Evolutionary conservation across 192 early-diverging fungal genomes (phyloP).

Genomic region (Coemansia sp.): DNA sequence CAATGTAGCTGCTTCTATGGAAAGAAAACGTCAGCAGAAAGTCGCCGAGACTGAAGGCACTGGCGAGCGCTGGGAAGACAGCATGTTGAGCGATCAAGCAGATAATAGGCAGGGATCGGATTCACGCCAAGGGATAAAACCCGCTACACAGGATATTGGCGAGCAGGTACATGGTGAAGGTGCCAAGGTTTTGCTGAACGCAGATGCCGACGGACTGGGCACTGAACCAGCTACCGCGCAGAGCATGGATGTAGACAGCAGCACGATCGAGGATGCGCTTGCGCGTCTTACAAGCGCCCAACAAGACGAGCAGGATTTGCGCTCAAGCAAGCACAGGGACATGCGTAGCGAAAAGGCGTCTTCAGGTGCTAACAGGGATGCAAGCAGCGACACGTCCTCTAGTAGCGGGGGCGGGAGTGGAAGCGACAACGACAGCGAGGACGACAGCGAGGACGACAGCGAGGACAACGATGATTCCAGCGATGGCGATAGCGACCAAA

Average conservation of each 20-base stretch:
- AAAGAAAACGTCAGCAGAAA: slow-evolving; percentile 23
- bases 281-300: slow-evolving; percentile 28
- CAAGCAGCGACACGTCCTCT: background rate
- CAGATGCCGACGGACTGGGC: slow-evolving; percentile 14
- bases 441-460: no score
- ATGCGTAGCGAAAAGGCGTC: no score
- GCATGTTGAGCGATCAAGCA: no score
- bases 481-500: background rate
- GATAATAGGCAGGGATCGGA: no score
- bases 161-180: background rate
- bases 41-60: slow-evolving; percentile 3
- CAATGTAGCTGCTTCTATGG: slow-evolving; percentile 33
- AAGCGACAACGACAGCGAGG: background rate
- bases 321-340: no score
- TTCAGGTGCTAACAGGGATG: no score
- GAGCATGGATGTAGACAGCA: slow-evolving; percentile 37
- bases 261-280: slow-evolving; percentile 45
- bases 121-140: no score
- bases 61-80: no score
- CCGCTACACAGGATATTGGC: no score
- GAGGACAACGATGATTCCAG: no score
- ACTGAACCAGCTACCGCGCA: background rate
- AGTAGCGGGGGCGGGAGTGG: background rate
- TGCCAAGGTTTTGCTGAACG: background rate
- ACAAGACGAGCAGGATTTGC: background rate